Conservation (phyloP, 2,329 filamentous ascomycete species). For the Elsinoe arachidis region DNA sequence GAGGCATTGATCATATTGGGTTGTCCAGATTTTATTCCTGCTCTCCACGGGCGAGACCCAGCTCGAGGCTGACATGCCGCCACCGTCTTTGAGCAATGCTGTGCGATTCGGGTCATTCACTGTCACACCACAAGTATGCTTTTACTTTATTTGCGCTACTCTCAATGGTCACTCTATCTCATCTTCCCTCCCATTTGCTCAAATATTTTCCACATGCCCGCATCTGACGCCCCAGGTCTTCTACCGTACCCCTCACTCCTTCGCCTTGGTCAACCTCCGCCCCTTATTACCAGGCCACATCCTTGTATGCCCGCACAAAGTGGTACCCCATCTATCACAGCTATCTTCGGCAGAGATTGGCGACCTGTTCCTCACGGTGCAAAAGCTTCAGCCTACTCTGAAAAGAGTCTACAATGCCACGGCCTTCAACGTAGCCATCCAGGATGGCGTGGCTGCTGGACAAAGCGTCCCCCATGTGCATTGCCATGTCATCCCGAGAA, state of each 20-base stretch:
- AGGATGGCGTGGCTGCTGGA: slow-evolving; percentile 81
- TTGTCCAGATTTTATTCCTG: no score
- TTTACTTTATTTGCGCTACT: not conserved
- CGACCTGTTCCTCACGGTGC: slow-evolving; percentile 82
- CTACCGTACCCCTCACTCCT: slow-evolving; percentile 67
- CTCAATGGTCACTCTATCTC: no score
- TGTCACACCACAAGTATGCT: slow-evolving; percentile 61
- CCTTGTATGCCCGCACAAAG: slow-evolving; percentile 68
- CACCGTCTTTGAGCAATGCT: slow-evolving; percentile 22
- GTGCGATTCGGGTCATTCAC: slow-evolving; percentile 69
- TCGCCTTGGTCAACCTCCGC: slow-evolving; percentile 90
- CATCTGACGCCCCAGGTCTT: slow-evolving; percentile 58
- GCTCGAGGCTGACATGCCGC: slow-evolving; percentile 15
- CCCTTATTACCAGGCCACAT: slow-evolving; percentile 89
- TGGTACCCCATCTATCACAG: slow-evolving; percentile 62
- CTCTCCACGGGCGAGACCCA: not conserved
- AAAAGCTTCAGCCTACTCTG: slow-evolving; percentile 64
- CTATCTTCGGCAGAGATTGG: slow-evolving; percentile 62
- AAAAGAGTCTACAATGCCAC: slow-evolving; percentile 53
- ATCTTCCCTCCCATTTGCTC: not conserved
- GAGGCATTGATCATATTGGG: not conserved
- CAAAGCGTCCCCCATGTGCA: slow-evolving; percentile 94
- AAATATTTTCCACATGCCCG: no score
- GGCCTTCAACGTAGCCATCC: slow-evolving; percentile 88
- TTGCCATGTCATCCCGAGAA: slow-evolving; percentile 78